A percentile compares a stretch with the other conserved stretches of the same genome.
Evolutionary conservation across 2,329 filamentous ascomycete species (phyloP).

Genomic region (Coniella lustricola): DNA sequence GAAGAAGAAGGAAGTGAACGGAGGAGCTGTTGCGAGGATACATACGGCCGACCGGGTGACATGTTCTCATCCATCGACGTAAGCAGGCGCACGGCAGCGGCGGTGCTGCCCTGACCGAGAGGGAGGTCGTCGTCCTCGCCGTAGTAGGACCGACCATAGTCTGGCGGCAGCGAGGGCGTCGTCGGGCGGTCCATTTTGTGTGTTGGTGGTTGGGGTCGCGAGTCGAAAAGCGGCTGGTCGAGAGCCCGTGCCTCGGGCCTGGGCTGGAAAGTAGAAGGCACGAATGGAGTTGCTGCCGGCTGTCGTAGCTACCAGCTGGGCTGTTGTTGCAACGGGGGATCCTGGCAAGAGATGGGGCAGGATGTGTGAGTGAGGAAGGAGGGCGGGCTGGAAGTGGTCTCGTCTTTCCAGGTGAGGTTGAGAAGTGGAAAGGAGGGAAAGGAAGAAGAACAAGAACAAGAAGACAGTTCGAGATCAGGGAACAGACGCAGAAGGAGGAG

Average conservation of each 20-base stretch:
- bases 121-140: conserved; percentile 44
- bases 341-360: no score
- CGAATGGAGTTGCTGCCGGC: no score
- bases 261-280: no score
- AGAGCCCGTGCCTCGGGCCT: background rate
- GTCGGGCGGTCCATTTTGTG: conserved; percentile 42
- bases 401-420: background rate
- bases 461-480: background rate
- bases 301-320: no score
- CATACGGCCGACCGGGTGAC: conserved; percentile 46
- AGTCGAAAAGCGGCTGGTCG: background rate
- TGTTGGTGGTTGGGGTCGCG: background rate
- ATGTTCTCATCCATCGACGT: conserved; percentile 54
- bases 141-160: conserved; percentile 51
- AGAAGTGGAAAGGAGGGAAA: background rate
- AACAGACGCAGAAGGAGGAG: background rate
- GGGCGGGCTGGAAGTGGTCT: background rate
- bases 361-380: no score
- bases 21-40: conserved; percentile 29
- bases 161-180: conserved; percentile 46
- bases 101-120: conserved; percentile 35
- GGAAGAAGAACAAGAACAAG: background rate
- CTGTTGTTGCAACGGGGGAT: no score
- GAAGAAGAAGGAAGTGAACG: conserved; percentile 20
- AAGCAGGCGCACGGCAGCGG: conserved; percentile 52